Evolutionary conservation across 2,329 filamentous ascomycete species (phyloP).

Genomic region (Chaetothyriales sp.): DNA sequence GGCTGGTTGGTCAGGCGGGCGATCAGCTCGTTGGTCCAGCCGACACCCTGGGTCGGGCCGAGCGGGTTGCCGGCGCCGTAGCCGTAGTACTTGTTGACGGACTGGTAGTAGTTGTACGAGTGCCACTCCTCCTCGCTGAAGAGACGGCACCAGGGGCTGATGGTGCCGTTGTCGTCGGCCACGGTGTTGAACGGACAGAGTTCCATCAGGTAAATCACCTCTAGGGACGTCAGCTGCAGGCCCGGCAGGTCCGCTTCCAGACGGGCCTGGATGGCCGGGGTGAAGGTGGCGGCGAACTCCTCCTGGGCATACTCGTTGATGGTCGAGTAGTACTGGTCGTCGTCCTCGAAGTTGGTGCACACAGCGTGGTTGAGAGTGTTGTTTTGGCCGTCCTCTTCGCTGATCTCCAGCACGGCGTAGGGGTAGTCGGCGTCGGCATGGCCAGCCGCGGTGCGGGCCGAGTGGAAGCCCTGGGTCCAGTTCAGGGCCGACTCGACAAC

Average conservation of each 20-base stretch:
- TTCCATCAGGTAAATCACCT: constrained; percentile 67
- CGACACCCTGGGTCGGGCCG: constrained; percentile 71
- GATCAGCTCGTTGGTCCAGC: constrained; percentile 75
- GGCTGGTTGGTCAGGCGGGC: constrained; percentile 56
- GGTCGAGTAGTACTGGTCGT: constrained; percentile 27
- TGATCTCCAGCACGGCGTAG: constrained; percentile 47
- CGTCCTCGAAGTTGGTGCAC: constrained; percentile 56
- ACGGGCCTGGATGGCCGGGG: constrained; percentile 50
- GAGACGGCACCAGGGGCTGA: constrained; percentile 55
- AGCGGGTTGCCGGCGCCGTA: constrained; percentile 62
- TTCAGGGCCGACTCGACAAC: constrained; percentile 61
- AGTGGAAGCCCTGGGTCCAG: constrained; percentile 60
- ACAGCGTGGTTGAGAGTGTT: constrained; percentile 66
- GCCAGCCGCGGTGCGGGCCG: constrained; percentile 33
- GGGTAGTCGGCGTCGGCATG: constrained; percentile 28
- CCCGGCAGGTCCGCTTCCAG: constrained; percentile 55
- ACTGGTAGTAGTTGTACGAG: constrained; percentile 57
- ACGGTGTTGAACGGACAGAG: constrained; percentile 65
- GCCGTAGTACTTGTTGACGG: constrained; percentile 71
- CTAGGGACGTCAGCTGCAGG: constrained; percentile 45
- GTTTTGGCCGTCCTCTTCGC: constrained; percentile 52
- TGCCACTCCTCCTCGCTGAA: constrained; percentile 63
- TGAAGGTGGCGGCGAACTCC: constrained; percentile 49
- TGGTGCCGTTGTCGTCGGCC: constrained; percentile 33
- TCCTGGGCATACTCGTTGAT: constrained; percentile 38